Percentiles rank a stretch among this genome's conserved stretches.
These are phyloP conservation scores for Liriodendron chinense DNA, from an alignment of 164 flowering plant species.

Conservation along the genomic window DNA sequence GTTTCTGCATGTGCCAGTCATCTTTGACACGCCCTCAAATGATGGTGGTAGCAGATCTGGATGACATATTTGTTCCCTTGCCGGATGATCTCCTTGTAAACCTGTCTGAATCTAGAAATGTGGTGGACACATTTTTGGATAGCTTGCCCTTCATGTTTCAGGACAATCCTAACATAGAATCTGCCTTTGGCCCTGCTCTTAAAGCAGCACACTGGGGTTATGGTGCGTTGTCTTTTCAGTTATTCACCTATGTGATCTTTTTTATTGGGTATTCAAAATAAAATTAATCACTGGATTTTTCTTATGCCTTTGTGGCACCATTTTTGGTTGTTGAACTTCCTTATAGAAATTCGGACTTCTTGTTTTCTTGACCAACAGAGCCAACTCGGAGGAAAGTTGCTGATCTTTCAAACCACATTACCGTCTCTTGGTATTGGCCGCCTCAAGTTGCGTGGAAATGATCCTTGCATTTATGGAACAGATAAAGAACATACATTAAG, in stretches of 20 bases:
- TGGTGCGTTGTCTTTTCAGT: conserved; percentile 47
- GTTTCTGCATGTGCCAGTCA: conserved; percentile 45
- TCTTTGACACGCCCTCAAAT: conserved; percentile 92
- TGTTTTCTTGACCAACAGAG: conserved; percentile 41
- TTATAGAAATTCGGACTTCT: not conserved
- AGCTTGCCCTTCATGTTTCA: conserved; percentile 91
- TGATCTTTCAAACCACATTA: conserved; percentile 77
- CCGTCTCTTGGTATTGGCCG: conserved; percentile 96
- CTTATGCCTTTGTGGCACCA: not conserved
- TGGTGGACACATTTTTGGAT: conserved; percentile 89
- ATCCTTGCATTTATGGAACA: conserved; percentile 82
- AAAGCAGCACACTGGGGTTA: conserved; percentile 82
- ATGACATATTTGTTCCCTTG: conserved; percentile 88
- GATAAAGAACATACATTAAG: conserved; percentile 81
- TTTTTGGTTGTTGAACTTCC: not conserved
- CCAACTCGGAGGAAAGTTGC: conserved; percentile 91
- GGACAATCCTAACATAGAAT: conserved; percentile 79
- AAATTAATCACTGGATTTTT: not conserved
- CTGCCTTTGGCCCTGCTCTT: conserved; percentile 97
- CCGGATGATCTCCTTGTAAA: conserved; percentile 97
- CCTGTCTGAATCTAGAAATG: conserved; percentile 86
- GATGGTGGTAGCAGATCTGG: conserved; percentile 96
- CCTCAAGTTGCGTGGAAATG: conserved; percentile 87
- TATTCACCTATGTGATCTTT: not conserved
- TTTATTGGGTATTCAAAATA: not conserved